phyloP scores from a whole-genome alignment of 108 stramenopile genomes.

The Pseudonitzschia pungens region DNA sequence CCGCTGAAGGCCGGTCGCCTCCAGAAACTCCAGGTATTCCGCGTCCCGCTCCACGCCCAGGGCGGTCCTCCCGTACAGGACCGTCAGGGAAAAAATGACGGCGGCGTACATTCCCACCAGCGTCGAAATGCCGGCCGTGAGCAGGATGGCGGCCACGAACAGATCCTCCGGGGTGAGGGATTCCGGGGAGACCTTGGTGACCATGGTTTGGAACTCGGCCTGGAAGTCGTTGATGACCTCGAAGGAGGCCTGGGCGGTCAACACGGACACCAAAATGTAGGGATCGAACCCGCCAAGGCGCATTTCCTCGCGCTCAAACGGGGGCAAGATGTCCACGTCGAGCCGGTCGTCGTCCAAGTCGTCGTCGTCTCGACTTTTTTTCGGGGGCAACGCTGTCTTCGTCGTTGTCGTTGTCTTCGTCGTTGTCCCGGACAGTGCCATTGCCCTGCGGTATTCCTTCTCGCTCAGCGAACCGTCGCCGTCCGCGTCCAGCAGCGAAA shows the following conservation, averaged over 20 bases:
- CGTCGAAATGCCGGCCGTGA: conserved; percentile 3
- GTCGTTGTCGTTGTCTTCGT: background rate
- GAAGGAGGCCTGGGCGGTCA: background rate
- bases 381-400: background rate
- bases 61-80: conserved; percentile 31
- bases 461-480: background rate
- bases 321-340: background rate
- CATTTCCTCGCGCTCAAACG: background rate
- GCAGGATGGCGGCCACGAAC: background rate
- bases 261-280: background rate
- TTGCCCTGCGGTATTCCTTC: background rate
- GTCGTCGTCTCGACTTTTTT: too few species aligned
- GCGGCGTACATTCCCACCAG: conserved; percentile 26
- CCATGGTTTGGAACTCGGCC: too few species aligned
- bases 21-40: conserved; percentile 5
- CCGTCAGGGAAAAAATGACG: conserved; percentile 22
- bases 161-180: background rate
- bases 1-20: background rate
- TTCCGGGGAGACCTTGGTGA: background rate
- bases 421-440: background rate
- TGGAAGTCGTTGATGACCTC: background rate
- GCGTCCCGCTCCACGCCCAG: conserved; percentile 19
- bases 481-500: background rate
- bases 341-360: too few species aligned
- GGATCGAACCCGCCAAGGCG: background rate